Evolutionary conservation across 306 rosid species (phyloP).

Genomic region (Gillenia trifoliata): DNA sequence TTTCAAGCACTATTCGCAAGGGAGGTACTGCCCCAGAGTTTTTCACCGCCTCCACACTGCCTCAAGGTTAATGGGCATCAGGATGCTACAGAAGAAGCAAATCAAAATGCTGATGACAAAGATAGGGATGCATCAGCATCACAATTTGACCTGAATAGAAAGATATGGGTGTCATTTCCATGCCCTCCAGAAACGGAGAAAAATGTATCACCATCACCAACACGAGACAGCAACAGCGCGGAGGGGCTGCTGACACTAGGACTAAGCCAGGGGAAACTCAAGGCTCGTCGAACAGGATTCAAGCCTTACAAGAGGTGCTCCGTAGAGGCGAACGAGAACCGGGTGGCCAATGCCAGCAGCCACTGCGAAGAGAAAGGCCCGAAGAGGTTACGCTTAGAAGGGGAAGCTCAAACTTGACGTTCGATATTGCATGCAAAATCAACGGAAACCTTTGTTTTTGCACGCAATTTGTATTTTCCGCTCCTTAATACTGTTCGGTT

Average conservation of each 20-base stretch:
- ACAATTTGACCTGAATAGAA: conserved; percentile 34
- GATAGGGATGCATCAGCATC: conserved; percentile 18
- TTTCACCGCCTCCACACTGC: conserved; percentile 72
- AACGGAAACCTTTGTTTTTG: conserved; percentile 45
- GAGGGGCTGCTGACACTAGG: conserved; percentile 61
- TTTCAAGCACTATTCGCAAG: conserved; percentile 84
- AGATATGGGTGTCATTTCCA: conserved; percentile 27
- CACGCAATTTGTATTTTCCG: conserved; percentile 24
- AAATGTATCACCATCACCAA: conserved; percentile 13
- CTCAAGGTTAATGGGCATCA: conserved; percentile 31
- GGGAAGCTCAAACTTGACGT: conserved; percentile 52
- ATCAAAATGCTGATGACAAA: conserved; percentile 27
- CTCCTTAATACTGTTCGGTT: not conserved
- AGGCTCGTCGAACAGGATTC: conserved; percentile 74
- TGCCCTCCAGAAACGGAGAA: conserved; percentile 31
- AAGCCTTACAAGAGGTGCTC: conserved; percentile 95
- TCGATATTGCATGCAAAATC: conserved; percentile 42
- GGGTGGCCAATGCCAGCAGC: conserved; percentile 35
- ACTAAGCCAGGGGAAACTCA: conserved; percentile 61
- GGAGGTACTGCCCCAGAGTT: conserved; percentile 85
- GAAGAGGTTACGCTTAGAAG: conserved; percentile 73
- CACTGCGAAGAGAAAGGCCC: conserved; percentile 69
- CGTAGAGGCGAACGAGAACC: conserved; percentile 63
- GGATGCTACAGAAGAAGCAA: conserved; percentile 25
- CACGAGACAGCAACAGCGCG: conserved; percentile 32